These are phyloP conservation scores for Talaromyces verruculosus DNA, from an alignment of 2,329 filamentous ascomycete species.

Conservation along the genomic window DNA sequence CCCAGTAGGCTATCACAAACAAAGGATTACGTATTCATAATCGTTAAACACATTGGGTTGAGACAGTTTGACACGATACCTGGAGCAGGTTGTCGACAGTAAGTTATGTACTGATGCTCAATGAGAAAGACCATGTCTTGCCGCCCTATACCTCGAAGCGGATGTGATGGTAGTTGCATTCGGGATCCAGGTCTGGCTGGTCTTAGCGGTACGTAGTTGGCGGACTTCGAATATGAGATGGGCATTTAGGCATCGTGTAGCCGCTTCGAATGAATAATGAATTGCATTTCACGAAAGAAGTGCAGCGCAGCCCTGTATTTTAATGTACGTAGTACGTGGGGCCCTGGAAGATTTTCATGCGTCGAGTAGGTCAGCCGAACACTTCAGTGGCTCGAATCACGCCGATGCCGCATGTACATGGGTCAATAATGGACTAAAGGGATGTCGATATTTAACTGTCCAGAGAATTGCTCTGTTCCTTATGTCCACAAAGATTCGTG, in stretches of 20 bases:
- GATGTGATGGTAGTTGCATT: neutral
- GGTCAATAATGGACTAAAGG: too few relatives aligned
- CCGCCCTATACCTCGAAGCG: neutral
- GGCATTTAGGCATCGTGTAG: neutral
- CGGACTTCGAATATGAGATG: neutral
- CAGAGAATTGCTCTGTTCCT: neutral
- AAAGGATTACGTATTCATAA: neutral
- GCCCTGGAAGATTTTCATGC: neutral
- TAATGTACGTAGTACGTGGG: neutral
- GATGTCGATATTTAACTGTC: neutral
- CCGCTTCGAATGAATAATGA: neutral
- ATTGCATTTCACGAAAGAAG: neutral
- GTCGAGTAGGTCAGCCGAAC: neutral
- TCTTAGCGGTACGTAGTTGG: neutral
- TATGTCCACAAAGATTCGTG: neutral
- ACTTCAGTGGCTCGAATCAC: neutral
- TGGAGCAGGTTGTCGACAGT: neutral
- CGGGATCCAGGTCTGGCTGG: too few relatives aligned
- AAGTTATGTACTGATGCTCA: neutral
- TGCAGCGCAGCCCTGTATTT: neutral
- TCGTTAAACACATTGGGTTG: too few relatives aligned
- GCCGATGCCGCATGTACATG: neutral
- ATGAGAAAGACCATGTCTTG: neutral
- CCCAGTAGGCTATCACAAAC: neutral
- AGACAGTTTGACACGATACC: neutral